Base-by-base conservation (phyloP, 345 rosid species). In the Corymbia maculata region DNA sequence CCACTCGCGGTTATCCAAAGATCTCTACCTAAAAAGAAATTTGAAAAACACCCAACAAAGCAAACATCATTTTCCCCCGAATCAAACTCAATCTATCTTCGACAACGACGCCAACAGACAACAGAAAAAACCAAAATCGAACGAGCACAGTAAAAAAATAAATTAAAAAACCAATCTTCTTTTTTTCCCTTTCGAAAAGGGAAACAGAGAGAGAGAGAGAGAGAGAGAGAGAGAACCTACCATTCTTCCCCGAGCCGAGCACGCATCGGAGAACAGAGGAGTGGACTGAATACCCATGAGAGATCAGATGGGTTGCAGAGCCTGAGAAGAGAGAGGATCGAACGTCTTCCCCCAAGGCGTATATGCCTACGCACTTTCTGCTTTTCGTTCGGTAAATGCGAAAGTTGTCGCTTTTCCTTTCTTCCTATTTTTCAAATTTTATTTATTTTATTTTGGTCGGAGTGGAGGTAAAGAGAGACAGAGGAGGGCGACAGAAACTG, bases 361-460 rank as follows among this genome's bases (percentile, higher is more conserved):
- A 87, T 85, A 91, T 90, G 88, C 91, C 90, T 90, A 47, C 92
- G 85, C 90, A 85, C 90, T 92, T 88, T 96, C 92, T 93, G 93
- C 88, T 64, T 91, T 51, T 75, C 86, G 96, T 90, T 93, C 90
- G 95, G 95, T 93, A 91, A 93, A 93, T 93, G 97, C 93, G 93
- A 92, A 94, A 95, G 94, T 47, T 75, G 82, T 75, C 82, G 14
- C 82, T 17, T 42, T 24, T 28, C 28, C 14, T n/a, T 30, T 79
- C 17, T 45, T 79, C 52, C 6, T 51, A 32, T 53, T 52, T 28
- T 87, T 80, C 55, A 30, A 75, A 26, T 79, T 87, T 47, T 59
- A 59, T 42, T 59, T 24, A 36, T 55, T 55, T n/a, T 9, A 10
- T 16, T 86, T 32, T 9, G 82, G 14, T 75, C 28, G 26, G 82